Percentiles rank a stretch among this genome's conserved stretches.
Evolutionary conservation across 139 green algal genomes (phyloP).

Genomic region (Pseudopediastrum boryanum): DNA sequence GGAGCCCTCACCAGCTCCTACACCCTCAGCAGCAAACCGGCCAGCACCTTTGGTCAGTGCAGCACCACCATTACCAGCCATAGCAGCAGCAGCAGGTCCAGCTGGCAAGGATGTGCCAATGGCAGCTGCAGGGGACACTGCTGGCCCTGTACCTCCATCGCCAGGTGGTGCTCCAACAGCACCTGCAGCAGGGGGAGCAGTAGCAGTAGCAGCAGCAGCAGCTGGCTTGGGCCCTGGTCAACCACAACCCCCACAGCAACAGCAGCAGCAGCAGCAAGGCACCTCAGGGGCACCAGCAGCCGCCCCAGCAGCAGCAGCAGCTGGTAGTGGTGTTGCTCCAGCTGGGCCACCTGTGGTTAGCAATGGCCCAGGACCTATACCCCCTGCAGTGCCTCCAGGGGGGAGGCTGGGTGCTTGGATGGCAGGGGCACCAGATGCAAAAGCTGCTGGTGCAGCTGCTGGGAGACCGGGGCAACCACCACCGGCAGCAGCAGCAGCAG

Average conservation of each 20-base stretch:
- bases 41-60: slow-evolving; percentile 10
- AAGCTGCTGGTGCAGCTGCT: slow-evolving; percentile 28
- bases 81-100: slow-evolving; percentile 17
- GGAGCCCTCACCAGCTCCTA: background rate
- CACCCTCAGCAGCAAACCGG: slow-evolving; percentile 11
- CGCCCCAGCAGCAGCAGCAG: slow-evolving; percentile 20
- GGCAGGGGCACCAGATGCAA: slow-evolving; percentile 24
- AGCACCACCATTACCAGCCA: slow-evolving; percentile 36
- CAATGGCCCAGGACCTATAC: background rate
- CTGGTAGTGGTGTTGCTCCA: slow-evolving; percentile 5
- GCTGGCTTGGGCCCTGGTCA: no score
- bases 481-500: slow-evolving; percentile 35
- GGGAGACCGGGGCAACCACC: no score
- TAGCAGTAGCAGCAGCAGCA: background rate
- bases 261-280: slow-evolving; percentile 23
- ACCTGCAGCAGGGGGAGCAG: slow-evolving; percentile 7
- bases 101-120: no score
- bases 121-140: no score
- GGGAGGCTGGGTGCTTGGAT: slow-evolving; percentile 27
- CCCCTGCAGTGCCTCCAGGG: background rate
- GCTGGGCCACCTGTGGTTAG: slow-evolving; percentile 30
- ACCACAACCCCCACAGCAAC: no score
- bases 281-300: slow-evolving; percentile 7
- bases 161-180: no score
- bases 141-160: no score